phyloP scores from a whole-genome alignment of 2,329 filamentous ascomycete species.

The Phialocephala subalpina region DNA sequence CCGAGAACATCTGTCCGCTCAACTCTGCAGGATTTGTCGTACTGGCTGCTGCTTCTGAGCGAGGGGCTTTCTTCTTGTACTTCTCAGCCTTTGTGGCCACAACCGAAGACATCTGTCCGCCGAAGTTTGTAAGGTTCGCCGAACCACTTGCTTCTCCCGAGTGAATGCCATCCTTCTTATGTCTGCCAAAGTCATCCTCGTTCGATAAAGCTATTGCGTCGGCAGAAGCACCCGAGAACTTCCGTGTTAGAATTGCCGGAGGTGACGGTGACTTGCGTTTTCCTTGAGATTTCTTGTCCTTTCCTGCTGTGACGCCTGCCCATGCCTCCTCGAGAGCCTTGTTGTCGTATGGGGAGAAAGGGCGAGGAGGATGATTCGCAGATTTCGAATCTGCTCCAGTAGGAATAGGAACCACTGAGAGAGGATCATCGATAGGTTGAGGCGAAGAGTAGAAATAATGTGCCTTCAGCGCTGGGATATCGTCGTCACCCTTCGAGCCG shows the following conservation, averaged over 20 bases:
- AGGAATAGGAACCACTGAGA: constrained; percentile 70
- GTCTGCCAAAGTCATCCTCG: not conserved
- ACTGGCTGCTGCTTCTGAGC: not conserved
- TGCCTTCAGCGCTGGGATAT: constrained; percentile 66
- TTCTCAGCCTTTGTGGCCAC: not conserved
- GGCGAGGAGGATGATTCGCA: constrained; percentile 70
- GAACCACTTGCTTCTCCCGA: not conserved
- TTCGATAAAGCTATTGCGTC: not conserved
- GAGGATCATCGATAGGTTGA: constrained; percentile 85
- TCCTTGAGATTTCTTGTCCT: constrained; percentile 57
- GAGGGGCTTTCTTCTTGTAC: not conserved
- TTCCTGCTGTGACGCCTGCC: constrained; percentile 63
- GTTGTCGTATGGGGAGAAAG: constrained; percentile 83
- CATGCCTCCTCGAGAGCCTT: constrained; percentile 81
- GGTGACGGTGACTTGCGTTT: constrained; percentile 29
- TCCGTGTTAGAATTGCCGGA: not conserved
- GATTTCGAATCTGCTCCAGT: constrained; percentile 58
- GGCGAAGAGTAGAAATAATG: constrained; percentile 89
- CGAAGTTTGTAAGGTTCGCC: not conserved
- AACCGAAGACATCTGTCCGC: not conserved
- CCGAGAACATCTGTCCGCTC: not conserved
- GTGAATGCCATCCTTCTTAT: not conserved
- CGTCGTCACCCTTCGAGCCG: constrained; percentile 43
- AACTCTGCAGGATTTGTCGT: not conserved
- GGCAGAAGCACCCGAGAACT: constrained; percentile 30